Conservation (phyloP, 164 flowering plant species). For the Aristolochia fimbriata region DNA sequence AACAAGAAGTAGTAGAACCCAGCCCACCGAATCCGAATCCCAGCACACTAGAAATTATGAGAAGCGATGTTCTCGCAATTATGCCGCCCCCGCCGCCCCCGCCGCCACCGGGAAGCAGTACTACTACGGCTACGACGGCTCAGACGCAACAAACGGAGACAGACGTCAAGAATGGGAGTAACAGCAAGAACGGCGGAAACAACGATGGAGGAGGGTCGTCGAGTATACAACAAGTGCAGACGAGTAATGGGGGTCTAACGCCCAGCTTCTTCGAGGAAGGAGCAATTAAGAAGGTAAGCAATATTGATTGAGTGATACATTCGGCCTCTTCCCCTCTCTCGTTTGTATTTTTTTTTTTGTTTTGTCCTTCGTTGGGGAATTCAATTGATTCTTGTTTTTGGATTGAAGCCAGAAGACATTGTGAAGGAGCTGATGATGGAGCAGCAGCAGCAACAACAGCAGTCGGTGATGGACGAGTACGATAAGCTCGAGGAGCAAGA, state of each 20-base stretch:
- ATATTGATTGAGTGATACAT: too few species aligned
- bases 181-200: constrained; percentile 1
- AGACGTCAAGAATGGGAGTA: constrained; percentile 9
- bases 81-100: constrained; percentile 13
- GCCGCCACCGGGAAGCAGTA: too few species aligned
- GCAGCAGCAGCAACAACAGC: constrained; percentile 9
- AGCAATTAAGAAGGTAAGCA: constrained; percentile 29
- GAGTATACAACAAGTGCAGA: constrained; percentile 8
- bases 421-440: constrained; percentile 43
- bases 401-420: constrained; percentile 75
- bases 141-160: constrained; percentile 4
- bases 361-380: too few species aligned
- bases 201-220: constrained; percentile 4
- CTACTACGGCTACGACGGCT: too few species aligned
- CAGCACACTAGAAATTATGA: not conserved
- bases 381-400: constrained; percentile 33
- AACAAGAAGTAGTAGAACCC: not conserved
- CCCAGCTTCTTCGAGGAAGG: constrained; percentile 23
- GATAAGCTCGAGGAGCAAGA: constrained; percentile 8
- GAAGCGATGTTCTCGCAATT: constrained; percentile 7
- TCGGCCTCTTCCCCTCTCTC: too few species aligned
- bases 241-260: constrained; percentile 14
- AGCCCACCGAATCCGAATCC: not conserved
- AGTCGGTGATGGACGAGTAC: constrained; percentile 5
- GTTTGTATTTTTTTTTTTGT: too few species aligned